Conservation (phyloP, 192 early-diverging fungal species). For the Pilaira anomala region DNA sequence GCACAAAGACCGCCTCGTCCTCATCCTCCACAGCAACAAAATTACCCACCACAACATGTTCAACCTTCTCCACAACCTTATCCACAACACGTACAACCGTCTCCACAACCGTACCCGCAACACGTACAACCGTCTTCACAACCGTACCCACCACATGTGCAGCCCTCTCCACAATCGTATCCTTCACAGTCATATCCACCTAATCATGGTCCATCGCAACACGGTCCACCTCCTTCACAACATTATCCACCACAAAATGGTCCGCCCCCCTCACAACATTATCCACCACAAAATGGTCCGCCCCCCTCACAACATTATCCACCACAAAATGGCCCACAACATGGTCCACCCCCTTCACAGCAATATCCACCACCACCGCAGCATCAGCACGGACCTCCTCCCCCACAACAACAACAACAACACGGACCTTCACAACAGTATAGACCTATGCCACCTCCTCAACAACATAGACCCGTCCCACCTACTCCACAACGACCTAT, state of each 20-base stretch:
- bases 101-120: not conserved
- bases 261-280: not conserved
- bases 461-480: not conserved
- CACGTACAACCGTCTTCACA: not conserved
- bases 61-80: not conserved
- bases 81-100: conserved; percentile 13
- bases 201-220: not conserved
- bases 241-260: conserved; percentile 5
- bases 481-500: conserved; percentile 9
- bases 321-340: conserved; percentile 8
- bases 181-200: not conserved
- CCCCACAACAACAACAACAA: conserved; percentile 1
- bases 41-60: no score
- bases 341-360: not conserved
- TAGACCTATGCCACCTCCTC: not conserved
- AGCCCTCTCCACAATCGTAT: no score
- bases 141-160: conserved; percentile 16
- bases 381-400: conserved; percentile 3
- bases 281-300: not conserved
- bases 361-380: not conserved
- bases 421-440: not conserved
- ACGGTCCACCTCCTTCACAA: not conserved
- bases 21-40: not conserved
- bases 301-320: conserved; percentile 11
- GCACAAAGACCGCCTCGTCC: not conserved